phyloP scores from a whole-genome alignment of 495 filamentous ascomycete species.

The Aspergillus bridgeri region DNA sequence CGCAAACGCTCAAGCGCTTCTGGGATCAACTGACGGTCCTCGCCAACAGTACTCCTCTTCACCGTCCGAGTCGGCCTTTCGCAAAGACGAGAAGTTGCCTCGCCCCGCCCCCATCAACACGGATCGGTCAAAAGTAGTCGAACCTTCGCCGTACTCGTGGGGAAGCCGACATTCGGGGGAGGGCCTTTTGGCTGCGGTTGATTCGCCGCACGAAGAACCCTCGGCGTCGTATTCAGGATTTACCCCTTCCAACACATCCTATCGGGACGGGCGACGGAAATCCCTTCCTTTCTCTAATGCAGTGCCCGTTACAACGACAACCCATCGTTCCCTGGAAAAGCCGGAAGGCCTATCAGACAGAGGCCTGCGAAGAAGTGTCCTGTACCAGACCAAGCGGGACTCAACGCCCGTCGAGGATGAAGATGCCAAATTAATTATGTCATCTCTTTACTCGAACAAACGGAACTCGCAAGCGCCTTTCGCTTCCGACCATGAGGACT shows the following conservation, averaged over 20 bases:
- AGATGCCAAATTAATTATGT: slow-evolving; percentile 62
- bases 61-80: slow-evolving; percentile 17
- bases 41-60: slow-evolving; percentile 23
- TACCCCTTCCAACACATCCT: not conserved
- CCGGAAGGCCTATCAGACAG: slow-evolving; percentile 31
- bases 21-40: not conserved
- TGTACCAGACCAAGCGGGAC: slow-evolving; percentile 41
- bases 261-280: slow-evolving; percentile 13
- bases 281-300: slow-evolving; percentile 24
- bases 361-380: slow-evolving; percentile 47
- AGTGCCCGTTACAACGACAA: slow-evolving; percentile 28
- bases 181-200: slow-evolving; percentile 44
- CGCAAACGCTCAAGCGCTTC: not conserved
- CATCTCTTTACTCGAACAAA: slow-evolving; percentile 50
- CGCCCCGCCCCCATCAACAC: slow-evolving; percentile 56
- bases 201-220: slow-evolving; percentile 20
- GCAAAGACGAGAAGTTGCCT: slow-evolving; percentile 18
- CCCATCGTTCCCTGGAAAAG: slow-evolving; percentile 37
- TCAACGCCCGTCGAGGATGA: slow-evolving; percentile 57
- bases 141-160: slow-evolving; percentile 65
- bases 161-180: slow-evolving; percentile 64
- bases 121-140: slow-evolving; percentile 52
- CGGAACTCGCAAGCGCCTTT: slow-evolving; percentile 32
- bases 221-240: not conserved
- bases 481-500: slow-evolving; percentile 18